Percentiles rank a stretch among this genome's conserved stretches.
phyloP scores from a whole-genome alignment of 176 grass and related monocot species.

The Phragmites australis region DNA sequence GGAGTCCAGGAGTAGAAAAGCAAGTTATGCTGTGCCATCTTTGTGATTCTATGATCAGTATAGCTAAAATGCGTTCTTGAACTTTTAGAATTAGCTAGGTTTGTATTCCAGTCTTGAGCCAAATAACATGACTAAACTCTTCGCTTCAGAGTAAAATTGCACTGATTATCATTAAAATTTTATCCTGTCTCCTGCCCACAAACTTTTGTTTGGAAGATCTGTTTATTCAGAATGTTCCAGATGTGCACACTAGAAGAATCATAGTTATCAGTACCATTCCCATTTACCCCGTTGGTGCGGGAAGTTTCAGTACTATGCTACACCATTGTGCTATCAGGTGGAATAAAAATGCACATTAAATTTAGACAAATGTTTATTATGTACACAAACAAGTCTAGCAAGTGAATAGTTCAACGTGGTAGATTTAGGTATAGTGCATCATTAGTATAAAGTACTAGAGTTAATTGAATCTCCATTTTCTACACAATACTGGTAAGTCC shows the following conservation, averaged over 20 bases:
- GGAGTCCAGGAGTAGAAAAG: background rate
- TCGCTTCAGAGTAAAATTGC: background rate
- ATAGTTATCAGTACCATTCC: background rate
- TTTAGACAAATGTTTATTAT: background rate
- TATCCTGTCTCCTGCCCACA: background rate
- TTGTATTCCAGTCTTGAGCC: background rate
- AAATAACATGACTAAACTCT: background rate
- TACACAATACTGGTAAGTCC: background rate
- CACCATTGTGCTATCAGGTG: background rate
- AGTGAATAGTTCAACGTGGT: background rate
- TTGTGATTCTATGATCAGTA: slow-evolving; percentile 5
- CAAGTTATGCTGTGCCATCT: background rate
- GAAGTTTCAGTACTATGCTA: background rate
- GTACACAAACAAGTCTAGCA: background rate
- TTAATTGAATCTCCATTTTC: background rate
- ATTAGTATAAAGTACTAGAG: background rate
- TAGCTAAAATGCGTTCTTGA: background rate
- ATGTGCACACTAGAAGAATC: background rate
- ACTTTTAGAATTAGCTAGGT: background rate
- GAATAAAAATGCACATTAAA: background rate
- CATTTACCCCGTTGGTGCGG: background rate
- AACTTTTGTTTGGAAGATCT: background rate
- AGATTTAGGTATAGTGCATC: background rate
- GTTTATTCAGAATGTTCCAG: background rate
- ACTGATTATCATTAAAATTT: background rate